Evolutionary conservation across 768 basidiomycete genomes (phyloP).

Genomic region (Tulasnella sp.): DNA sequence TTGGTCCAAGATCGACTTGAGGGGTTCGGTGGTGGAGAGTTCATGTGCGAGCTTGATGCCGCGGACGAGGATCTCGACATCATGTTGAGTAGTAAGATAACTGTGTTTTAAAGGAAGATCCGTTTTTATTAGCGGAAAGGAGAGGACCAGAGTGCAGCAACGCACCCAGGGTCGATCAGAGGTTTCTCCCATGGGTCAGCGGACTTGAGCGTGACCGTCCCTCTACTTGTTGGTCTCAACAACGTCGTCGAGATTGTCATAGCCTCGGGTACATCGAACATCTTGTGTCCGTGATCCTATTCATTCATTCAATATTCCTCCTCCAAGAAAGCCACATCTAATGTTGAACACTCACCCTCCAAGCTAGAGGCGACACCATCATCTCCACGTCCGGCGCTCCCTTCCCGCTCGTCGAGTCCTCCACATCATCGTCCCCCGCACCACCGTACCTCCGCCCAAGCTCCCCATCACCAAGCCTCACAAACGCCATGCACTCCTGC

Average conservation of each 20-base stretch:
- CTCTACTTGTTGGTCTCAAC: background rate
- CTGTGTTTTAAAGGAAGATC: background rate
- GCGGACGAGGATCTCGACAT: conserved; percentile 5
- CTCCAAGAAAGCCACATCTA: background rate
- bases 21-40: conserved; percentile 7
- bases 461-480: background rate
- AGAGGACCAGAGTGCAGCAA: background rate
- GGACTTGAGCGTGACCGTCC: background rate
- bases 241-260: background rate
- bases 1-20: conserved; percentile 40
- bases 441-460: background rate
- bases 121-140: background rate
- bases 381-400: conserved; percentile 30
- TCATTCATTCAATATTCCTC: background rate
- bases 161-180: background rate
- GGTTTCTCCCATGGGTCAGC: background rate
- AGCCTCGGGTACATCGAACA: background rate
- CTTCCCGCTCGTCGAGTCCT: conserved; percentile 23
- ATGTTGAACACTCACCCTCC: background rate
- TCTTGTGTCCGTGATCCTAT: background rate
- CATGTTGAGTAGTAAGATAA: background rate
- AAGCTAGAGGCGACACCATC: conserved; percentile 15
- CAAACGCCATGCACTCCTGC: conserved; percentile 18
- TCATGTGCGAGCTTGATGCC: background rate
- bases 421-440: background rate